Conservation (phyloP, 2,329 filamentous ascomycete species). For the Alternaria sp. region DNA sequence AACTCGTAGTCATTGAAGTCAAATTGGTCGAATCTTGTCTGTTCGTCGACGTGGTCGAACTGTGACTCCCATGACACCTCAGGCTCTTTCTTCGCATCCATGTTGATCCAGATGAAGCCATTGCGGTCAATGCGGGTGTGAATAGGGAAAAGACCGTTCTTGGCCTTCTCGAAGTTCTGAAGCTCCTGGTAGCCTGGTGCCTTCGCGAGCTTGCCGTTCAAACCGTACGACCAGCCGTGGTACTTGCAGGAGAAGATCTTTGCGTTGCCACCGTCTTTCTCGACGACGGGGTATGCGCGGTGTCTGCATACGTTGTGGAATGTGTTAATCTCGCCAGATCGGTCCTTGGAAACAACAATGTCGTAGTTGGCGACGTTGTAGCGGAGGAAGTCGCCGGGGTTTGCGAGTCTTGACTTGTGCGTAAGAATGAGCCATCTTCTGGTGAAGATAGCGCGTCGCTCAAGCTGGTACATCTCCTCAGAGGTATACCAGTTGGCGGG, state of each 20-base stretch:
- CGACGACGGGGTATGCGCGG: conserved; percentile 55
- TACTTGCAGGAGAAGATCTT: conserved; percentile 57
- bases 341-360: conserved; percentile 48
- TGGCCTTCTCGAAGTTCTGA: conserved; percentile 50
- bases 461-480: conserved; percentile 57
- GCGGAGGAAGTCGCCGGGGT: conserved; percentile 66
- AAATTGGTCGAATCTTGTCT: conserved; percentile 45
- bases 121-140: conserved; percentile 44
- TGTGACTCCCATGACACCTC: conserved; percentile 44
- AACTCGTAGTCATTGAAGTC: conserved; percentile 59
- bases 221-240: conserved; percentile 59
- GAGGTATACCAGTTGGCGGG: conserved; percentile 54
- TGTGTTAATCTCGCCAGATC: conserved; percentile 50
- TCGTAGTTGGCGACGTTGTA: conserved; percentile 59
- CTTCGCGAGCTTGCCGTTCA: conserved; percentile 56
- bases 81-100: conserved; percentile 44
- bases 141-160: conserved; percentile 50
- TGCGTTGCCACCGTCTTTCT: conserved; percentile 49
- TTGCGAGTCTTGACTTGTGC: conserved; percentile 60
- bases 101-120: conserved; percentile 51
- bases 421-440: conserved; percentile 66
- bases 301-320: conserved; percentile 60
- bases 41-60: conserved; percentile 45
- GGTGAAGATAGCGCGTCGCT: conserved; percentile 62
- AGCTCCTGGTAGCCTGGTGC: conserved; percentile 55